Evolutionary conservation across 139 green algal species (phyloP), one percentile per base, ranked within the genome.

Genomic region (Bryopsis sp.): DNA sequence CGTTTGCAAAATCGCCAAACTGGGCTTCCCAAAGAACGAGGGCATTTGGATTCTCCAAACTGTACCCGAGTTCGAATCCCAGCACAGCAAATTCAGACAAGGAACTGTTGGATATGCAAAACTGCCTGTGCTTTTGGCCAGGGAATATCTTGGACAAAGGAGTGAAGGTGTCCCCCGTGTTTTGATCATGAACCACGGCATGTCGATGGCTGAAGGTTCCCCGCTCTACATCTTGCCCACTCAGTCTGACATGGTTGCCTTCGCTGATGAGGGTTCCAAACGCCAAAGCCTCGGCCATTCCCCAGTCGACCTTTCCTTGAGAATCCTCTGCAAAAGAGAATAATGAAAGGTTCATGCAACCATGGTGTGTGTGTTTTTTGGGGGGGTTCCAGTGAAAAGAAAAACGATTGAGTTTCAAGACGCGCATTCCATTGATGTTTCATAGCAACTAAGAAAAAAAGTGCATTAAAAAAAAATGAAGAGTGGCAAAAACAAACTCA

Each of bases 1-100:
- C 86, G 78, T 99, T 99, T 39, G 94, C 88, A 84, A 99, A 99
- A 83, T 99, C 94, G 1, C 94, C 93, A 70, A 98, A 98, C 82
- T 98, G 90, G 36, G 91, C 90, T 80, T 97, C 92, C 92, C 92
- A 97, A 47, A 96, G 82, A 50, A 97, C 86, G 48, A 99, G 81
- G 43, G 79, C 85, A 82, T 99, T 98, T 67, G 94, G 94, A 79
- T 90, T 92, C 78, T 98, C 94, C 81, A 99, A 88, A 11, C 74
- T 84, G 84, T 98, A 99, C 32, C 94, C 94, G 60, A 98, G 86
- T 84, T 99, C 94, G 71, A 96, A 99, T 64, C 94, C 94, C 48
- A 99, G 85, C 57, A 99, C 88, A 47, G 92, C 92, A 72, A 91
- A 98, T 82, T 99, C 94, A 39, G 71, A 86, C 47, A 99, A 85